Base-by-base conservation (phyloP, 352 stramenopile species). In the Vaucheria bursata region DNA sequence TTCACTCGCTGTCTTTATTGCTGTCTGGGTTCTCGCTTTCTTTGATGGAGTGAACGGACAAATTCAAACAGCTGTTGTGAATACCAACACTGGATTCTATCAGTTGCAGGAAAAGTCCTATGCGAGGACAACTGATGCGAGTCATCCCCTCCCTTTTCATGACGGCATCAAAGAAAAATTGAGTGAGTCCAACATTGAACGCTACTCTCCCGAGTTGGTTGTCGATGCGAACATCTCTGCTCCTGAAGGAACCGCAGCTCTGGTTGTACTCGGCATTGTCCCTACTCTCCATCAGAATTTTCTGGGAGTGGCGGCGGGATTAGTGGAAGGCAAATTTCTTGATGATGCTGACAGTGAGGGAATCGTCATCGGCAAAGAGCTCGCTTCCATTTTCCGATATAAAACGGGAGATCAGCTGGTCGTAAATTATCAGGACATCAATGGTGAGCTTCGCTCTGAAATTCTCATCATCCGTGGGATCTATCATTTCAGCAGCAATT, bases 51-150 rank as follows among this genome's bases (percentile, higher is more conserved):
- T 59, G 18, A 59, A 59, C 25, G 12, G 25, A 18, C 45, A 59
- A 59, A 59, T 59, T 59, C 12, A 59, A 59, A 59, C 18, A 59
- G 45, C 45, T 18, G 45, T 59, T 59, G 45, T 59, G 25, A 59
- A 59, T 59, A 59, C 45, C 45, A 59, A 59, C 25, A 59, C 25
- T 25, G 45, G 45, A 18, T 59, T 59, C 25, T 59, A 18, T 59
- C 45, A 59, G 45, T 18, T 59, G 18, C 45, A 59, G 45, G 45
- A 59, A 25, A 59, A 59, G 25, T 18, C 18, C 25, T 59, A 18
- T 25, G 45, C 45, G 12, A 59, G 25, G 25, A 59, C 45, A 18
- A 59, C 45, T 18, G 45, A 59, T 25, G 18, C 45, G 18, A n/a
- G n/a, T n/a, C n/a, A n/a, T n/a, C n/a, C n/a, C n/a, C n/a, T n/a